Conservation (phyloP, 176 grass and related monocot genomes). For the Aegilops sharonensis region DNA sequence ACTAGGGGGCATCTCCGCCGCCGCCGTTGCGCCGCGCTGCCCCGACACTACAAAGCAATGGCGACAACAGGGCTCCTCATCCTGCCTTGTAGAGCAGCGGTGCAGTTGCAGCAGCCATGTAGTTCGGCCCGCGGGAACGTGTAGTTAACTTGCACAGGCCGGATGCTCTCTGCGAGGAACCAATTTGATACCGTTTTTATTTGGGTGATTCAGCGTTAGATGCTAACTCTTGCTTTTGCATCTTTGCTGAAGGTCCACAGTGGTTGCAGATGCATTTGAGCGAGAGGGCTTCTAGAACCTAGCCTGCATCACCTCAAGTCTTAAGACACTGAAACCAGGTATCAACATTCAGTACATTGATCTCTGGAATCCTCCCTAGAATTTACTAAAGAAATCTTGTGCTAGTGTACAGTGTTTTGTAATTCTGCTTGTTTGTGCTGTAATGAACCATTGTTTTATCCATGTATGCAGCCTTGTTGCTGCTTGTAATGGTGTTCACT, state of each 20-base stretch:
- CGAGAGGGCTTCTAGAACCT: slow-evolving; percentile 78
- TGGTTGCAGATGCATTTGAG: slow-evolving; percentile 58
- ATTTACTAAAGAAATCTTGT: background rate
- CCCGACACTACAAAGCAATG: too few relatives aligned
- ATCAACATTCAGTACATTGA: background rate
- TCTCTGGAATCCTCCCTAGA: background rate
- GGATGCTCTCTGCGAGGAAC: too few relatives aligned
- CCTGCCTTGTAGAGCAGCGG: too few relatives aligned
- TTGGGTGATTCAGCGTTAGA: background rate
- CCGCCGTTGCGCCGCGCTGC: too few relatives aligned
- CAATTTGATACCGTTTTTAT: too few relatives aligned
- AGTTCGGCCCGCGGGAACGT: too few relatives aligned
- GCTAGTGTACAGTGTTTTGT: background rate
- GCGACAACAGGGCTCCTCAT: too few relatives aligned
- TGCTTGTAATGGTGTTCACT: too few relatives aligned
- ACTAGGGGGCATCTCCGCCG: too few relatives aligned
- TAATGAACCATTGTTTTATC: background rate
- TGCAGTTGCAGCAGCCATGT: too few relatives aligned
- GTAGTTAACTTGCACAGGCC: too few relatives aligned
- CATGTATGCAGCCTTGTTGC: too few relatives aligned
- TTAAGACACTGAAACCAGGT: slow-evolving; percentile 86
- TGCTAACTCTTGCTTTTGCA: background rate
- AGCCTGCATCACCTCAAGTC: slow-evolving; percentile 72
- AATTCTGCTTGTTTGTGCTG: background rate
- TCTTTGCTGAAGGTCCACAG: slow-evolving; percentile 42